Evolutionary conservation across 805 yeast species (phyloP).

Genomic region (Zygotorulaspora florentina): DNA sequence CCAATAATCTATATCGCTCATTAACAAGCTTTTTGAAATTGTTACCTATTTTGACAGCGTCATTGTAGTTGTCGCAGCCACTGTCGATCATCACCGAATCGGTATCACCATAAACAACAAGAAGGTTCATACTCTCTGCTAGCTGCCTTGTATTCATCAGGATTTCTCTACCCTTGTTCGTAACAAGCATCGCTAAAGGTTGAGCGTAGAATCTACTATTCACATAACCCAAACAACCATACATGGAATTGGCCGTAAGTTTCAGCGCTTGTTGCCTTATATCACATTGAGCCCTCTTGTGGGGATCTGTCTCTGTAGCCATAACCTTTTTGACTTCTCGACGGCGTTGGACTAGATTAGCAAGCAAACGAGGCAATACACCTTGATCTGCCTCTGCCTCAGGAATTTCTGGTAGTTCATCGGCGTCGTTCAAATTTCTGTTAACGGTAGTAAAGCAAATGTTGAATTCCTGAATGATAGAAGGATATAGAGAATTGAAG

Average conservation of each 20-base stretch:
- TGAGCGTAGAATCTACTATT: constrained; percentile 92
- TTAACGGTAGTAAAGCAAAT: constrained; percentile 96
- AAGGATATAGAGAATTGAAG: constrained; percentile 94
- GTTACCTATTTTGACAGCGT: constrained; percentile 78
- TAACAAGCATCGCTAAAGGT: constrained; percentile 92
- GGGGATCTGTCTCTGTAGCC: constrained; percentile 64
- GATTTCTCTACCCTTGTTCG: constrained; percentile 93
- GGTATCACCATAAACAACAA: constrained; percentile 96
- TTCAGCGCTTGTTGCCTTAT: constrained; percentile 94
- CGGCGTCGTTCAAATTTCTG: constrained; percentile 52
- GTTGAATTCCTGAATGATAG: constrained; percentile 94
- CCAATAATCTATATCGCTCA: constrained; percentile 80
- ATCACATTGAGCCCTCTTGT: constrained; percentile 79
- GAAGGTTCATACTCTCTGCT: constrained; percentile 77
- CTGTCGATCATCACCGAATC: constrained; percentile 99
- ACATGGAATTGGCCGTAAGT: constrained; percentile 98
- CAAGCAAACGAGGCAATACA: constrained; percentile 78
- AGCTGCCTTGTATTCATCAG: constrained; percentile 87
- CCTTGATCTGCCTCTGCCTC: constrained; percentile 58
- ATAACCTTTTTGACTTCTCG: constrained; percentile 84
- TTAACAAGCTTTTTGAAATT: constrained; percentile 82
- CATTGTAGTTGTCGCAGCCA: constrained; percentile 60
- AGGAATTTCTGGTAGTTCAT: constrained; percentile 68
- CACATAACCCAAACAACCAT: constrained; percentile 94
- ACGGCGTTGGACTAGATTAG: constrained; percentile 84